Evolutionary conservation across 768 basidiomycete species (phyloP).

Genomic region (Imleria badia): DNA sequence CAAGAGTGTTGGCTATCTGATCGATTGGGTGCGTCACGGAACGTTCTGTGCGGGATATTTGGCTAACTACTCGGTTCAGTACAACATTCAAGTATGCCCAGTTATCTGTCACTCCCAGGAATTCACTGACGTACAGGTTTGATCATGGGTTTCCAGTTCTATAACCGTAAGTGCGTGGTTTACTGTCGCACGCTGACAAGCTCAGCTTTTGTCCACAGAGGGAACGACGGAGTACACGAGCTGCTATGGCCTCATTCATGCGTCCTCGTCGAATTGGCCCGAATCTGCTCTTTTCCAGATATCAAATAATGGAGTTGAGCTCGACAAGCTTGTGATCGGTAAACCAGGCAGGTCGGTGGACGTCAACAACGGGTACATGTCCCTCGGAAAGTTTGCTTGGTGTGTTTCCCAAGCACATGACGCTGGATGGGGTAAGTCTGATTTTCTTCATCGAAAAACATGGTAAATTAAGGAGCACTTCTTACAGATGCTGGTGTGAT

Average conservation of each 20-base stretch:
- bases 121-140: neutral
- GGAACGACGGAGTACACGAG: conserved; percentile 37
- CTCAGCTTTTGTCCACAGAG: conserved; percentile 25
- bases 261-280: conserved; percentile 42
- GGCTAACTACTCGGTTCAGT: conserved; percentile 23
- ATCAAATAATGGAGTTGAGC: conserved; percentile 47
- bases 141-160: conserved; percentile 9
- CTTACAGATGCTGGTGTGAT: conserved; percentile 38
- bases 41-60: neutral
- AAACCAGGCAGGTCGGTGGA: conserved; percentile 56
- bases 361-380: conserved; percentile 58
- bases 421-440: conserved; percentile 11
- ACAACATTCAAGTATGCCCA: conserved; percentile 39
- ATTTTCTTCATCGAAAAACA: neutral
- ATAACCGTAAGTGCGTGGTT: conserved; percentile 17
- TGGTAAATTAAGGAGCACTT: neutral
- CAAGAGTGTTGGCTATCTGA: conserved; percentile 38
- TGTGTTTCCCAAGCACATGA: conserved; percentile 55
- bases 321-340: conserved; percentile 73
- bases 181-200: neutral
- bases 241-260: conserved; percentile 37
- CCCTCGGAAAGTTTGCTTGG: conserved; percentile 49
- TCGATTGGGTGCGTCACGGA: conserved; percentile 40
- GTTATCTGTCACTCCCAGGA: neutral
- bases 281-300: conserved; percentile 47